A percentile compares a stretch with the other conserved stretches of the same genome.
These are phyloP conservation scores for Biscogniauxia marginata DNA, from an alignment of 2,329 filamentous ascomycete species.

Conservation along the genomic window DNA sequence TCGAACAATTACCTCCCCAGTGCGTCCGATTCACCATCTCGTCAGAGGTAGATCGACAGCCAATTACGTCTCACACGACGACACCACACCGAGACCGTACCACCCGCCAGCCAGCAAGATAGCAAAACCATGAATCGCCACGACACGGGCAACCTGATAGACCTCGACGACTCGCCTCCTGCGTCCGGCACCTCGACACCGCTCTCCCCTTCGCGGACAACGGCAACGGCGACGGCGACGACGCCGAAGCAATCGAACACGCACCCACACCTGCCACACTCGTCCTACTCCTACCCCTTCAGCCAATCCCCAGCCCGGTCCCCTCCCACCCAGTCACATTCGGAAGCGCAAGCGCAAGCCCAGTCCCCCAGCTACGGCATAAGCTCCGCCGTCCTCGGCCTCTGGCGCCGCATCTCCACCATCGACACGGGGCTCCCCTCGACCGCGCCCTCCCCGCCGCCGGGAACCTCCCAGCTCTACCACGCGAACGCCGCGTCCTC, in stretches of 20 bases:
- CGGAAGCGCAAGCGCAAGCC: background rate
- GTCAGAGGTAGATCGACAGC: too few species aligned
- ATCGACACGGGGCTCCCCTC: slow-evolving; percentile 37
- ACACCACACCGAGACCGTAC: too few species aligned
- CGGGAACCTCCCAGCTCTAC: slow-evolving; percentile 20
- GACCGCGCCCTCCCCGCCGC: slow-evolving; percentile 19
- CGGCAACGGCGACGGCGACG: too few species aligned
- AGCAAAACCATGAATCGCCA: slow-evolving; percentile 22
- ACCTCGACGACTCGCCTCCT: slow-evolving; percentile 28
- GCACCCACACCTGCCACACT: background rate
- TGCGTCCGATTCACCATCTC: too few species aligned
- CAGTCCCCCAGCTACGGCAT: slow-evolving; percentile 22
- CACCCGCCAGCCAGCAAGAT: background rate
- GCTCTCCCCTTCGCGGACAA: slow-evolving; percentile 8
- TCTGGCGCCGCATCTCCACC: slow-evolving; percentile 66
- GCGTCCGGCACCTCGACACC: slow-evolving; percentile 26
- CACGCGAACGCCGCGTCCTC: slow-evolving; percentile 23
- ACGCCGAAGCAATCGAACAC: slow-evolving; percentile 8
- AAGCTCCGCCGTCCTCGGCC: slow-evolving; percentile 44
- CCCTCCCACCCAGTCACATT: slow-evolving; percentile 11
- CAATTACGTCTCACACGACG: too few species aligned
- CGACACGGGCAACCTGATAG: slow-evolving; percentile 30
- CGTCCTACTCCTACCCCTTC: slow-evolving; percentile 1
- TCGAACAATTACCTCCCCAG: too few species aligned
- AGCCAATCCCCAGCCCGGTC: too few species aligned